Conservation (phyloP, 495 filamentous ascomycete species). For the Aspergillus asperescens region DNA sequence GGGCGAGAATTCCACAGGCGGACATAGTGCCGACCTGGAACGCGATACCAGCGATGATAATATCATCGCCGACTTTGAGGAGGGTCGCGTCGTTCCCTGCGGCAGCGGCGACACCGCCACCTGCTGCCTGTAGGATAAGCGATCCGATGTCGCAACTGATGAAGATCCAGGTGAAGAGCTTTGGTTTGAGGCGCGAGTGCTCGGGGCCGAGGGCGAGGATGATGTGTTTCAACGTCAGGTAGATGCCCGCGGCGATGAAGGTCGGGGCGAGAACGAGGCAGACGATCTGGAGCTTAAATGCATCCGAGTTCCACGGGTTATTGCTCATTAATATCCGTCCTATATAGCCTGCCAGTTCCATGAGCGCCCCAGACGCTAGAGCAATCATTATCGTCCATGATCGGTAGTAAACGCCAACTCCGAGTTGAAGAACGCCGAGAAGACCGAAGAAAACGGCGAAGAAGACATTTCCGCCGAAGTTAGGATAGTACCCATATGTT, state of each 20-base stretch:
- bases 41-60: conserved; percentile 66
- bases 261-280: conserved; percentile 62
- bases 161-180: conserved; percentile 18
- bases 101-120: conserved; percentile 21
- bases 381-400: conserved; percentile 58
- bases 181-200: conserved; percentile 16
- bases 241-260: conserved; percentile 45
- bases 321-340: conserved; percentile 53
- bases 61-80: conserved; percentile 41
- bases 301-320: conserved; percentile 55
- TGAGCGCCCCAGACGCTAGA: conserved; percentile 42
- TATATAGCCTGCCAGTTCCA: conserved; percentile 52
- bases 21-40: conserved; percentile 63
- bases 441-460: conserved; percentile 53
- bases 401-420: conserved; percentile 50
- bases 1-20: conserved; percentile 48
- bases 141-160: conserved; percentile 18
- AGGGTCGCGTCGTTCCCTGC: conserved; percentile 21
- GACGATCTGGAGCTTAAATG: conserved; percentile 64
- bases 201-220: conserved; percentile 15
- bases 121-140: conserved; percentile 13
- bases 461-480: conserved; percentile 56
- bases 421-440: conserved; percentile 41
- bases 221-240: conserved; percentile 18
- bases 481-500: conserved; percentile 64